A percentile compares a stretch with the other conserved stretches of the same genome.
phyloP scores from a whole-genome alignment of 176 grass and related monocot genomes.

The Triticum monococcum region DNA sequence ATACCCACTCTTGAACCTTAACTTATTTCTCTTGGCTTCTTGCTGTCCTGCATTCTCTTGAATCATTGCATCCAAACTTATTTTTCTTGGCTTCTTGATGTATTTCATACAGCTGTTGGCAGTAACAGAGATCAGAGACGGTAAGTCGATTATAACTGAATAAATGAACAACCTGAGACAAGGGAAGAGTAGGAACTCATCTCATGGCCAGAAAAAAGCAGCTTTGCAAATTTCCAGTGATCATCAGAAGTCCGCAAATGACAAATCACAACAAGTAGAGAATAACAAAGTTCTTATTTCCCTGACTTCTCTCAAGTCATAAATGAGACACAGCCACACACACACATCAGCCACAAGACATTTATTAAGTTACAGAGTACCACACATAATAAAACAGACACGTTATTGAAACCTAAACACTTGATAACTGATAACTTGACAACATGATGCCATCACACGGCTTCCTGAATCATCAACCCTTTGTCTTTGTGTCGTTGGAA shows the following conservation, averaged over 20 bases:
- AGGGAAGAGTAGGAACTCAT: not conserved
- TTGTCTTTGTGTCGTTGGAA: not conserved
- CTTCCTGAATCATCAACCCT: not conserved
- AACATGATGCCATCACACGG: not conserved
- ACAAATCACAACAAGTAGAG: not conserved
- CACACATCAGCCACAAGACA: not conserved
- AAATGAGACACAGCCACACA: not conserved
- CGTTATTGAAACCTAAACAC: not conserved
- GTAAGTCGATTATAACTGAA: not conserved
- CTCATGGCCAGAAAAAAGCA: not conserved
- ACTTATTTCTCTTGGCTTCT: no score
- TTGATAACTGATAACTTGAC: not conserved
- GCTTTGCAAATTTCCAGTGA: not conserved
- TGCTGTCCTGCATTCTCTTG: no score
- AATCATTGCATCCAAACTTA: no score
- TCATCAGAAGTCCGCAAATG: not conserved
- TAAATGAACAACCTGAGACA: not conserved
- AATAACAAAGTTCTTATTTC: not conserved
- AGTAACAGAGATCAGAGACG: not conserved
- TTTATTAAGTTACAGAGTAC: not conserved
- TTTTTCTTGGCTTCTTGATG: no score
- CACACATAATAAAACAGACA: not conserved
- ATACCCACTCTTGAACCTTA: no score
- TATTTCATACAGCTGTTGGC: not conserved
- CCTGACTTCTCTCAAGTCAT: not conserved